phyloP scores from a whole-genome alignment of 1,139 yeast species.

The Zhuliangozyma parablackwelliae region DNA sequence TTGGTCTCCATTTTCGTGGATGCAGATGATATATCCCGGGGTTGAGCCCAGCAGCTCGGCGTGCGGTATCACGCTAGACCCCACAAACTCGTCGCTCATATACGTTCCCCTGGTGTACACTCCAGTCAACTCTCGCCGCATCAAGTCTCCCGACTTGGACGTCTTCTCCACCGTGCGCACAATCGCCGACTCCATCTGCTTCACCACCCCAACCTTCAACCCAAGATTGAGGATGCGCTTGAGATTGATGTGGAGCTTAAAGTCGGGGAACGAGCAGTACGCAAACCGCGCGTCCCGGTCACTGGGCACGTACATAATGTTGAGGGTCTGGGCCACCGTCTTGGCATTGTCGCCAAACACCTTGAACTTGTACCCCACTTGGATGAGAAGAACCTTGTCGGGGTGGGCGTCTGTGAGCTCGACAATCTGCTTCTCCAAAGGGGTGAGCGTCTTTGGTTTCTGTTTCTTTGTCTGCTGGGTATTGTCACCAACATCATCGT shows the following conservation, averaged over 20 bases:
- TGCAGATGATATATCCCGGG: slow-evolving; percentile 29
- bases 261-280: slow-evolving; percentile 81
- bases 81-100: slow-evolving; percentile 52
- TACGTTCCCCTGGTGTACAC: slow-evolving; percentile 85
- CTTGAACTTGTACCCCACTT: slow-evolving; percentile 88
- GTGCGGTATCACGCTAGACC: slow-evolving; percentile 14
- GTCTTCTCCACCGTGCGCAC: slow-evolving; percentile 49
- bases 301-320: slow-evolving; percentile 71
- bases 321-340: slow-evolving; percentile 58
- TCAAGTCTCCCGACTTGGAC: slow-evolving; percentile 43
- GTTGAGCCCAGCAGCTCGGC: slow-evolving; percentile 12
- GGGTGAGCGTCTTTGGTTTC: slow-evolving; percentile 42
- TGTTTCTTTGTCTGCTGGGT: slow-evolving; percentile 1
- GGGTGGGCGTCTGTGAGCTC: slow-evolving; percentile 54
- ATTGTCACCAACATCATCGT: too few species aligned
- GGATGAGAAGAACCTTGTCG: slow-evolving; percentile 73
- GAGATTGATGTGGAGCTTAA: slow-evolving; percentile 66
- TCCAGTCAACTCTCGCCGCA: slow-evolving; percentile 64
- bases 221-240: slow-evolving; percentile 62
- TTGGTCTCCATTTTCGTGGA: slow-evolving; percentile 15
- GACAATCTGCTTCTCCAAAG: slow-evolving; percentile 73
- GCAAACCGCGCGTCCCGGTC: slow-evolving; percentile 61
- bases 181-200: slow-evolving; percentile 80
- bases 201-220: slow-evolving; percentile 78
- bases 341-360: slow-evolving; percentile 83